Base-by-base conservation (phyloP, 352 stramenopile genomes). In the Hyaloperonospora arabidopsidis region DNA sequence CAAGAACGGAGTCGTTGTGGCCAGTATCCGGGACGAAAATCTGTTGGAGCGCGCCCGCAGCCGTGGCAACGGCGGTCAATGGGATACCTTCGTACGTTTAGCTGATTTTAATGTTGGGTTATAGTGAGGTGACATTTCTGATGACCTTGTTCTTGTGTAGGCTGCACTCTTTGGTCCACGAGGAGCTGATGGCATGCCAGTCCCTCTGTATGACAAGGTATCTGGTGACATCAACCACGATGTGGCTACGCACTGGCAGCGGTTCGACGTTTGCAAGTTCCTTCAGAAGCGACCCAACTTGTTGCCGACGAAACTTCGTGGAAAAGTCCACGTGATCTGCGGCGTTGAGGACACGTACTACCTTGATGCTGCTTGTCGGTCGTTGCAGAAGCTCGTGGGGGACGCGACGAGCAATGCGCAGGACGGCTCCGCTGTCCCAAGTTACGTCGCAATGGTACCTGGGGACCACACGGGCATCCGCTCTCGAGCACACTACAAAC, bases 341-440 rank as follows among this genome's bases (percentile, higher is more conserved):
- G 80, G 80, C 7, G 19, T 62, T 13, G 80, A 90, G 41, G 80
- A 90, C 59, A 88, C 71, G 25, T 88, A 88, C 67, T 88, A 87
- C 67, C 67, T 90, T 18, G 64, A 90, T 53, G 68, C 65, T 36
- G 80, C 77, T 14, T 90, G 80, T 50, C 65, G 74, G 18, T 73
- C 72, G 39, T 53, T 90, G 34, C 77, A 81, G 41, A 61, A 70
- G 45, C 21, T 88, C 12, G 58, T 90, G 25, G 70, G 69, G 17
- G 59, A 50, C 6, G 63, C 47, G 12, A 61, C 72, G 15, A 35
- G 19, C 11, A 52, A 60, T 29, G 29, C 35, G 18, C 40, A 59
- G 14, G 65, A 51, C 25, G 67, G 53, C 2, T 54, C 52, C 12
- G 43, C 49, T 18, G 68, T 86, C 8, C 61, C 66, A 0, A 91